These are phyloP conservation scores for Rhynchospora tenuis DNA, from an alignment of 176 grass and related monocot species.

Conservation along the genomic window DNA sequence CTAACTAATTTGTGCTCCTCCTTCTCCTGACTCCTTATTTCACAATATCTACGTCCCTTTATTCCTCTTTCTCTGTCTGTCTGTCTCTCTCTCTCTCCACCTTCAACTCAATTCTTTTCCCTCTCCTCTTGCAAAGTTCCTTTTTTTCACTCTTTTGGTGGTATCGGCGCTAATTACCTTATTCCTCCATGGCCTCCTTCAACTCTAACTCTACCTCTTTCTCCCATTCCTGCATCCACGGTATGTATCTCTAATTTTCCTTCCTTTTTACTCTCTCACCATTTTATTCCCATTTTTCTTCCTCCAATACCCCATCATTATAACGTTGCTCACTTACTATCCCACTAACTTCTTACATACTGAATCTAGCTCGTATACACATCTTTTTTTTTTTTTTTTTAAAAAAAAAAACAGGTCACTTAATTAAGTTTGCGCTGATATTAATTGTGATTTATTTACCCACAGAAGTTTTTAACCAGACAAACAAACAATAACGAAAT, in stretches of 20 bases:
- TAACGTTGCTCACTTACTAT: background rate
- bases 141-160: slow-evolving; percentile 18
- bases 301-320: background rate
- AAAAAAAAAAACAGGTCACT: background rate
- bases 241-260: background rate
- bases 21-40: slow-evolving; percentile 9
- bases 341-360: background rate
- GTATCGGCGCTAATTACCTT: background rate
- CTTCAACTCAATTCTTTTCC: background rate
- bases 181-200: slow-evolving; percentile 3
- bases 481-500: too few species aligned
- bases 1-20: background rate
- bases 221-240: slow-evolving; percentile 21
- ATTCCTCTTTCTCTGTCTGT: slow-evolving; percentile 14
- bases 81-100: background rate
- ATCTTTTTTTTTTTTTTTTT: background rate
- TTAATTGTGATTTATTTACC: background rate
- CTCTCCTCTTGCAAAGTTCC: slow-evolving; percentile 14
- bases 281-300: background rate
- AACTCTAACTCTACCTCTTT: background rate
- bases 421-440: background rate
- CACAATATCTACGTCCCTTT: background rate
- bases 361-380: background rate
- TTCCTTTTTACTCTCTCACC: background rate
- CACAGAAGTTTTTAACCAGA: background rate